Conservation (phyloP, 495 filamentous ascomycete genomes). For the Aspergillus bertholletiae region DNA sequence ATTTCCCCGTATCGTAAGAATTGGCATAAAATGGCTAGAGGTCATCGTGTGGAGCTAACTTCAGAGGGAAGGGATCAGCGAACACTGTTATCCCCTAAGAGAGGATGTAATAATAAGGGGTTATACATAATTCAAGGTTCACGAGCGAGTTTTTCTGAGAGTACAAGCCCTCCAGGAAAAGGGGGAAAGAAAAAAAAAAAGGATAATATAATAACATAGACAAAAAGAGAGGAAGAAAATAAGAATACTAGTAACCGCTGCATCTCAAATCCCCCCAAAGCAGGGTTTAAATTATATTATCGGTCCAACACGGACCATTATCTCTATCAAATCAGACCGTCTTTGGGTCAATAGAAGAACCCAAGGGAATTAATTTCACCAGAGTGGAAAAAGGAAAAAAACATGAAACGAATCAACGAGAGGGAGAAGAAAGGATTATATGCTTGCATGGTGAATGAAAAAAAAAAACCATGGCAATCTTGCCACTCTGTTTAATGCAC, state of each 20-base stretch:
- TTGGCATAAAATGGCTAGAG: not conserved
- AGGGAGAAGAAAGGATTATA: conserved; percentile 8
- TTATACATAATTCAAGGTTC: too few relatives aligned
- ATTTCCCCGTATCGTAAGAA: not conserved
- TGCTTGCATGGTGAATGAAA: conserved; percentile 3
- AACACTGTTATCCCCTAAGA: too few relatives aligned
- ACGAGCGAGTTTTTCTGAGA: too few relatives aligned
- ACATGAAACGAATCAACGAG: conserved; percentile 20
- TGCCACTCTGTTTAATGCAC: conserved; percentile 17
- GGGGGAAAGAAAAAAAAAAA: too few relatives aligned
- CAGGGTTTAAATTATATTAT: conserved; percentile 12
- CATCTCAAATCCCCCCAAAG: not conserved
- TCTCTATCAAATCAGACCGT: conserved; percentile 16
- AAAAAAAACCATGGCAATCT: conserved; percentile 9
- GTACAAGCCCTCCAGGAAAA: too few relatives aligned
- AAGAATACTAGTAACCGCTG: too few relatives aligned
- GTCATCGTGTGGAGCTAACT: too few relatives aligned
- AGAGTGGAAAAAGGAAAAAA: conserved; percentile 14
- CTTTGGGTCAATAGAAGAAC: not conserved
- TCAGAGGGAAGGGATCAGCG: too few relatives aligned
- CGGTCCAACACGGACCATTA: conserved; percentile 9
- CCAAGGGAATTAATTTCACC: too few relatives aligned
- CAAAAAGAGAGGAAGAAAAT: not conserved
- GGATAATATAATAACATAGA: not conserved
- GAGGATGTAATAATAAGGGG: too few relatives aligned